phyloP scores from a whole-genome alignment of 345 rosid genomes.

The Hibiscus tridactylites region DNA sequence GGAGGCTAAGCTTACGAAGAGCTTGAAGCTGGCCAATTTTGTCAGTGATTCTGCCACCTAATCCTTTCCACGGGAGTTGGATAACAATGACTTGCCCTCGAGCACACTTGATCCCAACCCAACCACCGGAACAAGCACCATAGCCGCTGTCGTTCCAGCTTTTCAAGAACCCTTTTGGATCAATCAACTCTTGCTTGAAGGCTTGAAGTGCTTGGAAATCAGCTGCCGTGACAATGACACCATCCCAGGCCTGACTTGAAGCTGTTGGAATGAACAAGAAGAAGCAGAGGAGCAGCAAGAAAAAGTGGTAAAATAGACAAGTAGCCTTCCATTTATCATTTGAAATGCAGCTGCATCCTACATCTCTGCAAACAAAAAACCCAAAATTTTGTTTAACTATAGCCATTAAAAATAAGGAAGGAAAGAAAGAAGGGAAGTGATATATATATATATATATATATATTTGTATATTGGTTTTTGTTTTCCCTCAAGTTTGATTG shows the following conservation, averaged over 20 bases:
- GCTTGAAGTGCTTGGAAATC: slow-evolving; percentile 81
- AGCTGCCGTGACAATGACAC: slow-evolving; percentile 59
- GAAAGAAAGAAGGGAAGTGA: no score
- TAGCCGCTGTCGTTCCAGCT: slow-evolving; percentile 76
- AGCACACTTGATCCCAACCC: slow-evolving; percentile 93
- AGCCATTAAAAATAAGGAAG: no score
- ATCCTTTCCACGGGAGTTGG: slow-evolving; percentile 87
- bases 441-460: no score
- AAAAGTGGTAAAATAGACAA: slow-evolving; percentile 17
- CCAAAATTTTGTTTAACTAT: no score
- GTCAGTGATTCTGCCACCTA: slow-evolving; percentile 73
- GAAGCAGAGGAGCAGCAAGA: slow-evolving; percentile 21
- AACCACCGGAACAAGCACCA: slow-evolving; percentile 80
- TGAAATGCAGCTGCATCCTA: no score
- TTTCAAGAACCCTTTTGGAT: slow-evolving; percentile 54
- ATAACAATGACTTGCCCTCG: slow-evolving; percentile 77
- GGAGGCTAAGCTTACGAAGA: slow-evolving; percentile 76
- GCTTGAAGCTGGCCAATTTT: slow-evolving; percentile 79
- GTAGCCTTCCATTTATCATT: slow-evolving; percentile 16
- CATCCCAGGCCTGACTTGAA: slow-evolving; percentile 56
- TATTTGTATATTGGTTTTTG: no score
- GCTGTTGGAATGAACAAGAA: slow-evolving; percentile 13
- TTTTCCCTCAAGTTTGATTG: no score
- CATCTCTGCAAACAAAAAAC: no score
- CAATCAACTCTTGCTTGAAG: slow-evolving; percentile 52